Base-by-base conservation (phyloP, 75 land plant species). In the Cunninghamia lanceolata region DNA sequence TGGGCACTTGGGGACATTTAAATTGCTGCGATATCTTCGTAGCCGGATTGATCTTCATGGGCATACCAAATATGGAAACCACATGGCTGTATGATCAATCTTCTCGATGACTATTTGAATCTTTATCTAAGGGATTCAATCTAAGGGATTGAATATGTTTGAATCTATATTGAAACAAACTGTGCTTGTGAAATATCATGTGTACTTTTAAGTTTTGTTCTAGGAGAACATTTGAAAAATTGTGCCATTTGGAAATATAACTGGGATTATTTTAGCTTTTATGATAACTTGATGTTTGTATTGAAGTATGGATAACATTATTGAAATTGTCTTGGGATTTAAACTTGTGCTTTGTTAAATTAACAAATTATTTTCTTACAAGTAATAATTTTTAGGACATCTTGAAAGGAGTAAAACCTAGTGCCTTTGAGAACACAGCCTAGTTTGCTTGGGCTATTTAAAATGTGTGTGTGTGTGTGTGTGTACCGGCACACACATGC, bases 1-100 rank as follows among this genome's bases (percentile, higher is more conserved):
- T 82, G 99, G 99, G 35, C 95, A 98, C 89, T 83, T 98, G 86
- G 92, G 92, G 83, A 98, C 99, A 43, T 93, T 98, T 66, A 87
- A 92, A 73, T 86, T 98, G 8, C 71, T 98, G 43, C 90, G 95
- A 82, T 98, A 94, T 88, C 93, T 98, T 34, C 93, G 94, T 40
- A 83, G 92, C 34, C 86, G 99, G 83, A 97, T 87, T 85, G 95
- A 95, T 85, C 85, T 90, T 17, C 95, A 97, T 90, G 98, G 95
- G 32, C 94, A 96, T 87, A 91, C 94, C 81, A 94, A 85, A 79
- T 98, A 90, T 91, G 99, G 99, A 46, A 91, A 92, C 70, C 99
- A 98, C 86, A 97, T 97, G 99, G 97, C 99, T 43, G 99, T 98
- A 91, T 90, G 94, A 86, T 85, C 32, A 80, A 80, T 28, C 45